Conservation (phyloP, 495 filamentous ascomycete genomes). For the Penicillium longicatenatum region DNA sequence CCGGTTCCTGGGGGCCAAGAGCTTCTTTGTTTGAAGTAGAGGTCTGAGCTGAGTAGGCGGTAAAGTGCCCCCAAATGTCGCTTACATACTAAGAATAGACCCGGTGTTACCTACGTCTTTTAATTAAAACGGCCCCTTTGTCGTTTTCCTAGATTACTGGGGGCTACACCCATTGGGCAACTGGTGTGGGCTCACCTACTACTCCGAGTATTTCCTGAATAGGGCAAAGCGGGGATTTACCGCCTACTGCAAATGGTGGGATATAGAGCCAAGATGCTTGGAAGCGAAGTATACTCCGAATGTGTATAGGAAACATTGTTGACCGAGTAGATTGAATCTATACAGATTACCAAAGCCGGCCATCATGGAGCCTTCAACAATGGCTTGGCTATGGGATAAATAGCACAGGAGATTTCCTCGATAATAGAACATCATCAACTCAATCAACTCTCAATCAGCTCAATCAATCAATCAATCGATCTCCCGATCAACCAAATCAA, state of each 20-base stretch:
- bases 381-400: neutral
- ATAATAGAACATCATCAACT: neutral
- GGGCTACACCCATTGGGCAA: too few species aligned
- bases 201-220: neutral
- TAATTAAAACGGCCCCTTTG: neutral
- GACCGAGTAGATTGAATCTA: neutral
- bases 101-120: neutral
- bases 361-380: neutral
- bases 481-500: neutral
- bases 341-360: neutral
- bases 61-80: neutral
- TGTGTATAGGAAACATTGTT: neutral
- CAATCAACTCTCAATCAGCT: neutral
- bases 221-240: neutral
- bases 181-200: too few species aligned
- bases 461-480: neutral
- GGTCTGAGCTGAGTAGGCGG: too few species aligned
- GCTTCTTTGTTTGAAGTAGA: neutral
- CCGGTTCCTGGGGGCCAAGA: constrained; percentile 8
- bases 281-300: neutral
- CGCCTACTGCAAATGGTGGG: neutral
- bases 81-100: neutral
- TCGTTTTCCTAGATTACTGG: neutral
- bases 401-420: neutral
- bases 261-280: too few species aligned